Evolutionary conservation across 169 alveolate species (phyloP).

Genomic region (Neospora caninum): DNA sequence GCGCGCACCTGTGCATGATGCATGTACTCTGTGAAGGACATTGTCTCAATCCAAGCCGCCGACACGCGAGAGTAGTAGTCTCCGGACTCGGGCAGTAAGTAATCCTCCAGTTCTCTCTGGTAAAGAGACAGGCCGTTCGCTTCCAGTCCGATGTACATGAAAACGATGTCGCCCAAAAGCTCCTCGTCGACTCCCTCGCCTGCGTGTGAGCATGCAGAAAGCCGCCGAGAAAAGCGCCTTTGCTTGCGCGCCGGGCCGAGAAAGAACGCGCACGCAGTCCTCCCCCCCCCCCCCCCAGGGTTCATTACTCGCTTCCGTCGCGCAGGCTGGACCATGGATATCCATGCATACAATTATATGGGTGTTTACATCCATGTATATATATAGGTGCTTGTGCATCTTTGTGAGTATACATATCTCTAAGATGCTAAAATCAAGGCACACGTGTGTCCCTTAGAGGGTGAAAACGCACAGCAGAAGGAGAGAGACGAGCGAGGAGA

Average conservation of each 20-base stretch:
- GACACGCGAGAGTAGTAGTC: conserved; percentile 71
- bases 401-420: not conserved
- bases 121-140: conserved; percentile 63
- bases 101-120: conserved; percentile 71
- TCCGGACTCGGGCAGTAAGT: conserved; percentile 63
- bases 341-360: not conserved
- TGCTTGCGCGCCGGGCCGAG: too few relatives aligned
- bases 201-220: not conserved
- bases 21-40: conserved; percentile 73
- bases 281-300: too few relatives aligned
- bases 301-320: too few relatives aligned
- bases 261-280: too few relatives aligned
- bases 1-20: conserved; percentile 67
- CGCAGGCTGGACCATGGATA: too few relatives aligned
- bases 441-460: not conserved
- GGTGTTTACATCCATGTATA: not conserved
- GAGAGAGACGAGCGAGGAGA: too few relatives aligned
- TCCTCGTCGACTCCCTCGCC: conserved; percentile 62
- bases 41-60: conserved; percentile 64
- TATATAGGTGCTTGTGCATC: not conserved
- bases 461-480: not conserved
- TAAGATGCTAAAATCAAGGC: not conserved
- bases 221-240: too few relatives aligned
- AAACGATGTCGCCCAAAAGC: conserved; percentile 50
- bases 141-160: conserved; percentile 69